Base-by-base conservation (phyloP, 2,329 filamentous ascomycete genomes). In the Hypoxylon sp. region DNA sequence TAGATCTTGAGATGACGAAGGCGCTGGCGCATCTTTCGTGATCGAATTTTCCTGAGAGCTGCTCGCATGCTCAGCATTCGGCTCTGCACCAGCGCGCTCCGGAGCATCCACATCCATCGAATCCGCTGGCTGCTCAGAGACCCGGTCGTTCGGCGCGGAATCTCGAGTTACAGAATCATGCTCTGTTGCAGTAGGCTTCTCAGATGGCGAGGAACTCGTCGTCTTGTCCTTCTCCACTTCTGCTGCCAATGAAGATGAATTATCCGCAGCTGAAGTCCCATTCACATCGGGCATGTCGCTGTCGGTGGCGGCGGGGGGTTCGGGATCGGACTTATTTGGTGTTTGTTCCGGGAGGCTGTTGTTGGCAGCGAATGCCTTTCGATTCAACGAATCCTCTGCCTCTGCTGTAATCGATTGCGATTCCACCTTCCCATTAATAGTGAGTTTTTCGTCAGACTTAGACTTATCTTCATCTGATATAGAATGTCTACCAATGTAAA, bases 21-120 rank as follows among this genome's bases (percentile, higher is more conserved):
- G 69, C 24, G 62, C 47, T 0, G 72, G 69, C 9, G 69, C 67
- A 58, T 76, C 74, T 54, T 71, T 74, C 14, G 66, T 24, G 42
- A 59, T 22, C n/a, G 72, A 63, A 44, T 76, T 74, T 5, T 75
- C 67, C 53, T 74, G 70, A 11, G 71, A 69, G 57, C 67, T 73
- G 35, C 73, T 67, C 10, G 39, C 71, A 29, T 71, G 72, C 39
- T 76, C 70, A 11, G 59, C 67, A 44, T 66, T 75, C 2, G 75
- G 71, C 3, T 63, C 58, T 5, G 68, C 22, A 47, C 74, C 73
- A 13, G 69, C 62, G 4, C 46, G 70, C 13, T 75, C 75, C 13
- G 66, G 53, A 8, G 57, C 55, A 63, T 78, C 77, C 8, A 79
- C 61, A 47, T 79, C 78, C 77, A 79, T 79, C 5, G 75, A 60